A percentile compares a stretch with the other conserved stretches of the same genome.
Evolutionary conservation across 2,329 filamentous ascomycete genomes (phyloP).

Genomic region (Periglandula ipomoeae): DNA sequence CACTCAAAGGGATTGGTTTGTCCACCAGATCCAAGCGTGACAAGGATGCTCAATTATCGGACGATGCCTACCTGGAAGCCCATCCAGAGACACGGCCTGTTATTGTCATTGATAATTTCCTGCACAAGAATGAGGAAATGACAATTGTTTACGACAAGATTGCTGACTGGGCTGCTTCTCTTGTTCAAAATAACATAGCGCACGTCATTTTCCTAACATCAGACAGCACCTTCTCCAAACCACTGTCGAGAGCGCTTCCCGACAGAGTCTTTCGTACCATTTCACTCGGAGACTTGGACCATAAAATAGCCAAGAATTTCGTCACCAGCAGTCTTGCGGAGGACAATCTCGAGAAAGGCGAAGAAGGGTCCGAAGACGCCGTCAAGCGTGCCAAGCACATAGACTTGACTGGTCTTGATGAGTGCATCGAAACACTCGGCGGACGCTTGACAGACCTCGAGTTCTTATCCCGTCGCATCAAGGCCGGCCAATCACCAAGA

Average conservation of each 20-base stretch:
- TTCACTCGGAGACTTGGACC: slow-evolving; percentile 75
- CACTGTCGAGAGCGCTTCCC: slow-evolving; percentile 75
- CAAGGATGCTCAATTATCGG: slow-evolving; percentile 60
- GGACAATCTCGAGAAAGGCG: slow-evolving; percentile 22
- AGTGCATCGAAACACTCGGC: slow-evolving; percentile 72
- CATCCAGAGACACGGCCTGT: slow-evolving; percentile 78
- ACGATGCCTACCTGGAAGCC: slow-evolving; percentile 83
- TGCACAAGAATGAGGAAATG: slow-evolving; percentile 63
- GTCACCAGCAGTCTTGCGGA: slow-evolving; percentile 72
- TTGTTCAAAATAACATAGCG: slow-evolving; percentile 81
- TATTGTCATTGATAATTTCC: slow-evolving; percentile 84
- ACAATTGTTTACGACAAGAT: slow-evolving; percentile 67
- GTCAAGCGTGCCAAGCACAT: slow-evolving; percentile 14
- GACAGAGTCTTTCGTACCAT: slow-evolving; percentile 86
- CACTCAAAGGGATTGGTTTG: slow-evolving; percentile 69
- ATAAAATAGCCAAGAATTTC: slow-evolving; percentile 79
- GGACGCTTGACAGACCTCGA: slow-evolving; percentile 94
- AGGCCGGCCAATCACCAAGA: slow-evolving; percentile 73
- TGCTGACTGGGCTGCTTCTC: slow-evolving; percentile 78
- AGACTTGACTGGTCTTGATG: slow-evolving; percentile 64
- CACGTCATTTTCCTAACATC: slow-evolving; percentile 93
- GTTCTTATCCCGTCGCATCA: slow-evolving; percentile 82
- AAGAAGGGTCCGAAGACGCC: slow-evolving; percentile 15
- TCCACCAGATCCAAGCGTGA: slow-evolving; percentile 61
- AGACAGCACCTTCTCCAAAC: slow-evolving; percentile 81